A percentile compares a stretch with the other conserved stretches of the same genome.
Conservation (phyloP, 2,329 filamentous ascomycete species). For the Arthrobotrys sinensis region DNA sequence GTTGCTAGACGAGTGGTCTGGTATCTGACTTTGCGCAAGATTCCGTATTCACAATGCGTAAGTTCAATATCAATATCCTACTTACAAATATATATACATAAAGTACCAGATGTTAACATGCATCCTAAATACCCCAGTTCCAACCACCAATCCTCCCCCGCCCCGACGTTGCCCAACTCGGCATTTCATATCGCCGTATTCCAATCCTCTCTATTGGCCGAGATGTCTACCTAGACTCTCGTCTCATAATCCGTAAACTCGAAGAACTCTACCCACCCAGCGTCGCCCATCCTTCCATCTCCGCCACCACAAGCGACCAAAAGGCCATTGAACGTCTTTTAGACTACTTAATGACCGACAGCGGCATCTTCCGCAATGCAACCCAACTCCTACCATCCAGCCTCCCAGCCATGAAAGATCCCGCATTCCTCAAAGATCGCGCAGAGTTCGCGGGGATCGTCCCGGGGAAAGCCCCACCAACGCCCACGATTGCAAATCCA, state of each 20-base stretch:
- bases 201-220: slow-evolving; percentile 77
- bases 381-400: slow-evolving; percentile 74
- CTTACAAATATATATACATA: slow-evolving; percentile 8
- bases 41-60: slow-evolving; percentile 79
- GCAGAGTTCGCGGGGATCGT: slow-evolving; percentile 69
- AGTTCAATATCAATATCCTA: slow-evolving; percentile 64
- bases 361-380: slow-evolving; percentile 71
- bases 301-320: slow-evolving; percentile 68
- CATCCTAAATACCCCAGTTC: slow-evolving; percentile 68
- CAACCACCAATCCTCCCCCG: slow-evolving; percentile 79
- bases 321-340: slow-evolving; percentile 73
- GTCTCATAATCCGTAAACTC: slow-evolving; percentile 78
- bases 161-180: slow-evolving; percentile 75
- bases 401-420: slow-evolving; percentile 73
- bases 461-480: slow-evolving; percentile 9
- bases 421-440: slow-evolving; percentile 75
- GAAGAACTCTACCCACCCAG: slow-evolving; percentile 72
- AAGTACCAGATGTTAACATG: neutral
- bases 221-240: slow-evolving; percentile 79
- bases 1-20: slow-evolving; percentile 77
- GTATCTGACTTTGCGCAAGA: slow-evolving; percentile 78
- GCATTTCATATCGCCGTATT: slow-evolving; percentile 78
- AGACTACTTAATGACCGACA: slow-evolving; percentile 71
- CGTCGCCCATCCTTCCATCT: slow-evolving; percentile 66
- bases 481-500: slow-evolving; percentile 11